These are phyloP conservation scores for Papiliotrema nemorosa DNA, from an alignment of 1,284 basidiomycete genomes.

Conservation along the genomic window DNA sequence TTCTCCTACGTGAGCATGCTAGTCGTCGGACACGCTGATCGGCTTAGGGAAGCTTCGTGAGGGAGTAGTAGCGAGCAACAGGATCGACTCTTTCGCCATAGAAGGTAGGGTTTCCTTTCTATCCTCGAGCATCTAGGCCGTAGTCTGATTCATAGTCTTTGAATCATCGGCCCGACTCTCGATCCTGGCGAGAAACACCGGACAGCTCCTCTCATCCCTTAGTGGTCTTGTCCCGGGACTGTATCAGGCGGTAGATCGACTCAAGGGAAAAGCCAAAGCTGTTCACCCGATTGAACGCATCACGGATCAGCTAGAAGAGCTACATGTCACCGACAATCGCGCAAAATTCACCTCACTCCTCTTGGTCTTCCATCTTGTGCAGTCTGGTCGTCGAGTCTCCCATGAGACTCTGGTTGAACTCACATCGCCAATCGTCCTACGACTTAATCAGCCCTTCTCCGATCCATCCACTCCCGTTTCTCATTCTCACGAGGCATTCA, in stretches of 20 bases:
- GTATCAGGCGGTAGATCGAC: constrained; percentile 20
- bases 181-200: constrained; percentile 35
- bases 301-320: neutral
- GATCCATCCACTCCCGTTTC: neutral
- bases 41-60: constrained; percentile 46
- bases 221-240: constrained; percentile 43
- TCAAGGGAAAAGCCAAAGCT: neutral
- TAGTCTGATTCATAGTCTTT: constrained; percentile 31
- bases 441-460: constrained; percentile 5
- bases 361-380: constrained; percentile 36
- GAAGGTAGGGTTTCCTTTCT: constrained; percentile 30
- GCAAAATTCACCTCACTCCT: constrained; percentile 29
- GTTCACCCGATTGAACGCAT: neutral
- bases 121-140: neutral
- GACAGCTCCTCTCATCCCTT: constrained; percentile 40
- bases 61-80: constrained; percentile 41
- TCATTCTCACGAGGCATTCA: constrained; percentile 1
- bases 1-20: constrained; percentile 32
- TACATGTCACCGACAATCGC: constrained; percentile 11
- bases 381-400: constrained; percentile 9
- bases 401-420: constrained; percentile 15
- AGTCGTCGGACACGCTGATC: neutral
- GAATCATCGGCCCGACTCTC: constrained; percentile 40
- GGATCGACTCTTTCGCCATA: constrained; percentile 43
- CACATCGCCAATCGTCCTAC: constrained; percentile 6